Percentiles rank a stretch among this genome's conserved stretches.
These are phyloP conservation scores for Picea mariana DNA, from an alignment of 83 land plant genomes.

Conservation along the genomic window DNA sequence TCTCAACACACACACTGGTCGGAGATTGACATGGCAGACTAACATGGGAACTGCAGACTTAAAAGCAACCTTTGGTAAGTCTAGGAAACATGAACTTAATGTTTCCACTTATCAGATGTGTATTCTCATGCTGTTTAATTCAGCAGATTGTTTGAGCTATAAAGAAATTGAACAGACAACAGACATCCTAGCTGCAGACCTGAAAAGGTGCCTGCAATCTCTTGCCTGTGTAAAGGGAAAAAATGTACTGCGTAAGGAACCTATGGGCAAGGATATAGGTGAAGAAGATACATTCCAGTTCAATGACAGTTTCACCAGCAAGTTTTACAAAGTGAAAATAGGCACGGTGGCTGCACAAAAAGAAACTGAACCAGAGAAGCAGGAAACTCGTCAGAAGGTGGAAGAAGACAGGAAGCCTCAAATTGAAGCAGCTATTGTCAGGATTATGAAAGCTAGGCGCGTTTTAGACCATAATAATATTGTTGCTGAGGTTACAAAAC, in stretches of 20 bases:
- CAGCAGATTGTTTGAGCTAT: constrained; percentile 68
- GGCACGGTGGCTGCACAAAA: constrained; percentile 97
- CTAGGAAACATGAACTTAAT: constrained; percentile 90
- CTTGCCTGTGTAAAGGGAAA: constrained; percentile 96
- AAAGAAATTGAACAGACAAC: constrained; percentile 93
- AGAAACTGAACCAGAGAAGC: constrained; percentile 97
- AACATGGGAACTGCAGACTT: constrained; percentile 97
- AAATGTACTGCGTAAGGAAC: constrained; percentile 92
- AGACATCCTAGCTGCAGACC: constrained; percentile 79
- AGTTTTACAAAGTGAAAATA: constrained; percentile 91
- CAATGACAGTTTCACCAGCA: constrained; percentile 91
- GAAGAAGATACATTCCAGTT: constrained; percentile 82
- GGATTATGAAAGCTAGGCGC: constrained; percentile 95
- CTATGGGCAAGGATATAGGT: constrained; percentile 96
- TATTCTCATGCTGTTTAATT: constrained; percentile 88
- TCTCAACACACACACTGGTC: constrained; percentile 92
- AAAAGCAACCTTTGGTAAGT: constrained; percentile 88
- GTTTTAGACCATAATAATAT: constrained; percentile 92
- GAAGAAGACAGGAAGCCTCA: constrained; percentile 99
- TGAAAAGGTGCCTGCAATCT: constrained; percentile 92
- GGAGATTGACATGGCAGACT: constrained; percentile 96
- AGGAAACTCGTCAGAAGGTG: constrained; percentile 96
- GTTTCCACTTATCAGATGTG: constrained; percentile 99
- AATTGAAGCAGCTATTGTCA: constrained; percentile 97
- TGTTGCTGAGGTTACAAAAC: constrained; percentile 94